Evolutionary conservation across 192 early-diverging fungal genomes (phyloP), one percentile per base, ranked within the genome.

Genomic region (Coemansia guatemalensis): DNA sequence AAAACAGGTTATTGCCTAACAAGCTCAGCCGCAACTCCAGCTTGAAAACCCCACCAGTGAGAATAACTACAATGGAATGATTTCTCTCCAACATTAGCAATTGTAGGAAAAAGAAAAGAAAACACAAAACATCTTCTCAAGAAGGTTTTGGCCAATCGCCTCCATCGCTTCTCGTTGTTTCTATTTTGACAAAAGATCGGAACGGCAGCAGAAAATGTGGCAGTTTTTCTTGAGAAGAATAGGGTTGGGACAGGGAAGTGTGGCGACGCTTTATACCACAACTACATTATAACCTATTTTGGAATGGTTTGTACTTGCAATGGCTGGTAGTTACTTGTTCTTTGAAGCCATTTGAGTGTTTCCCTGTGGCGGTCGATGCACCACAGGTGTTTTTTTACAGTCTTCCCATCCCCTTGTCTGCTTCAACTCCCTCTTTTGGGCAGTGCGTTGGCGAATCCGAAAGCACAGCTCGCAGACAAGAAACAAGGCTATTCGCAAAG

Each of bases 151-250:
- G 12, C 23, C 17, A 22, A 23, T 44, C 9, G 6, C 21, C 21
- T 58, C 14, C 24, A 41, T 39, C 21, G 22, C 12, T 25, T 21
- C 35, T 24, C 35, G 33, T 41, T 41, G 35, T 58, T 56, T 58
- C 56, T 58, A 58, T 41, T 41, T 58, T 39, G 56, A 44, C 30
- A 22, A 58, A 58, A 25, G 27, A 30, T 44, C 39, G 39, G 14
- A 44, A 44, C 9, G 32, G 55, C 9, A 41, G 33, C 33, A 30
- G 56, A 12, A 12, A 41, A 41, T 39, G 56, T 41, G 56, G 33
- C 33, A 58, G 39, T 17, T 44, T 44, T 30, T 30, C 29, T 58
- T 58, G 56, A 39, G 23, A 35, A 58, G 33, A 58, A 58, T 41
- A 58, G 41, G 22, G 32, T 44, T 44, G 17, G 39, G 14, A 44